Evolutionary conservation across 2,329 filamentous ascomycete genomes (phyloP).

Genomic region (Pseudogymnoascus sp.): DNA sequence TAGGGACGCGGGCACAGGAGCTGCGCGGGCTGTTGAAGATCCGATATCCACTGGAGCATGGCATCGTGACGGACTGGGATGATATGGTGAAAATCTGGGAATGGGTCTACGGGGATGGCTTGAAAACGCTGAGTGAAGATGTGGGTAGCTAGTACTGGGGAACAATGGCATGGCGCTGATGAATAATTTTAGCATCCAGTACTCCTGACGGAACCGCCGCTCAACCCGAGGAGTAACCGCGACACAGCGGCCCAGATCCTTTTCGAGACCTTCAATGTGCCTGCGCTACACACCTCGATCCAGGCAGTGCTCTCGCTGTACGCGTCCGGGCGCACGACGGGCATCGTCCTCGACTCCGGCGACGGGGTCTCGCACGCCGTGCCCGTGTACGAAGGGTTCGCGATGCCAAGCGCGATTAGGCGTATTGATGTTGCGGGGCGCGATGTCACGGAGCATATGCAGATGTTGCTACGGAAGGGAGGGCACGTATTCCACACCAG

Average conservation of each 20-base stretch:
- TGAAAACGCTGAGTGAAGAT: constrained; percentile 97
- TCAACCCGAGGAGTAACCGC: constrained; percentile 92
- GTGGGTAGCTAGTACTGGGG: constrained; percentile 37
- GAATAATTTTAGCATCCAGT: constrained; percentile 67
- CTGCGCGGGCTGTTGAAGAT: constrained; percentile 92
- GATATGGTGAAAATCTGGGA: constrained; percentile 99
- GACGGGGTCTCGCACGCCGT: constrained; percentile 97
- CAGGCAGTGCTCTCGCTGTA: constrained; percentile 95
- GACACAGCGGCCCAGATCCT: constrained; percentile 95
- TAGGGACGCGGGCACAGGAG: constrained; percentile 82
- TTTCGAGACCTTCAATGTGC: constrained; percentile 98
- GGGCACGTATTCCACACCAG: constrained; percentile 95
- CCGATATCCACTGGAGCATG: constrained; percentile 88
- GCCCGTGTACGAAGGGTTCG: constrained; percentile 95
- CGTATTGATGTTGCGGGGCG: constrained; percentile 92
- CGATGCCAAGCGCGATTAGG: constrained; percentile 89
- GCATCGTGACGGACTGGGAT: constrained; percentile 98
- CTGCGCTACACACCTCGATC: constrained; percentile 91
- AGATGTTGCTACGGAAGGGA: constrained; percentile 80
- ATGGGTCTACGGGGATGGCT: constrained; percentile 88
- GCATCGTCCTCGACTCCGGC: constrained; percentile 88
- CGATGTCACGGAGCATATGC: constrained; percentile 93
- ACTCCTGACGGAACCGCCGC: constrained; percentile 85
- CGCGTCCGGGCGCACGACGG: constrained; percentile 89
- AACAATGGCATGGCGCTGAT: constrained; percentile 13